Evolutionary conservation across 2,329 filamentous ascomycete genomes (phyloP).

Genomic region (Monilinia fructigena): DNA sequence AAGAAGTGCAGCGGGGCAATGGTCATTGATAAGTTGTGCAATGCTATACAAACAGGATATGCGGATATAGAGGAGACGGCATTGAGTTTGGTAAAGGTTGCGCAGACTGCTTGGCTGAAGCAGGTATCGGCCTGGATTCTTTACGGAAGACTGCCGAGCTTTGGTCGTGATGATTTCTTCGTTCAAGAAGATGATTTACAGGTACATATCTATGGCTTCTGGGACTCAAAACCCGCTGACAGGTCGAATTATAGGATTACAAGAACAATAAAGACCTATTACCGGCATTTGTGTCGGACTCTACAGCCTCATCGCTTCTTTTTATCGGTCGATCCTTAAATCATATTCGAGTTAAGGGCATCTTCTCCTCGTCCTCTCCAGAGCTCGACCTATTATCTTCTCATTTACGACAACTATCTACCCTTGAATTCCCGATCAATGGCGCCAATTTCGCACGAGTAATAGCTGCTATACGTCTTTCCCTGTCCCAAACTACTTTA

Average conservation of each 20-base stretch:
- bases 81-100: constrained; percentile 67
- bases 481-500: constrained; percentile 78
- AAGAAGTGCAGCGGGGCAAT: constrained; percentile 62
- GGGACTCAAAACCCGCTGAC: background rate
- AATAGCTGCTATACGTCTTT: constrained; percentile 73
- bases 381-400: constrained; percentile 62
- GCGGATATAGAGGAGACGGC: constrained; percentile 78
- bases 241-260: constrained; percentile 51
- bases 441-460: constrained; percentile 67
- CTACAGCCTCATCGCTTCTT: constrained; percentile 77
- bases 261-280: constrained; percentile 58
- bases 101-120: constrained; percentile 88
- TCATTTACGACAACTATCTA: constrained; percentile 68
- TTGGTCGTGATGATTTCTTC: constrained; percentile 85
- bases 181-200: constrained; percentile 51
- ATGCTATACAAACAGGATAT: constrained; percentile 83
- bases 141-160: constrained; percentile 77
- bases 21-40: constrained; percentile 74
- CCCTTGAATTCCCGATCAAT: constrained; percentile 71
- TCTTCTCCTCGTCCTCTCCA: constrained; percentile 43
- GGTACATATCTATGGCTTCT: constrained; percentile 5
- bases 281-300: constrained; percentile 73
- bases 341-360: constrained; percentile 65
- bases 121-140: constrained; percentile 88
- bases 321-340: constrained; percentile 90